Evolutionary conservation across 2,329 filamentous ascomycete genomes (phyloP), one percentile per base, ranked within the genome.

Genomic region (Fonsecaea multimorphosa): DNA sequence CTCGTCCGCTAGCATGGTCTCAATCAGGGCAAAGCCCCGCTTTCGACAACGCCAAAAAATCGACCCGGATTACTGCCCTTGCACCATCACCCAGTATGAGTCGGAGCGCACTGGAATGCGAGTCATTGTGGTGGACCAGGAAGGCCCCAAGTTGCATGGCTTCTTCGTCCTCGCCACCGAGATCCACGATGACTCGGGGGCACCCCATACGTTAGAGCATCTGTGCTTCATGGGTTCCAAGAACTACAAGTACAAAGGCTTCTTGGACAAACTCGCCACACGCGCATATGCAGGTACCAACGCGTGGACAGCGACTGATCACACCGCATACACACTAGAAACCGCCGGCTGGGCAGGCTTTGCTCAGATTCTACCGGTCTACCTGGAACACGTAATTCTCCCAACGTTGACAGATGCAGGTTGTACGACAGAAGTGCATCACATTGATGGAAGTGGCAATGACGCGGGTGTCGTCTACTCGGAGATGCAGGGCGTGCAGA

Each of bases 391-490:
- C 80, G 85, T 99, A 34, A 87, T 99, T 68, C 82, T 96, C 8
- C 95, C 95, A 0, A 97, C 92, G 7, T 83, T 99, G 67, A 98
- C 93, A 0, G 94, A 99, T 77, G 91, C 93, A 63, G 92, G 88
- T 11, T 97, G 96, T 76, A 90, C 94, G 70, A 99, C 95, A 2
- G 95, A 99, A 78, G 95, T 99, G 1, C 93, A 97, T 80, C 95
- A 99, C 76, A 87, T 99, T 62, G 92, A 99, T 75, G 94, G 92
- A 16, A 88, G 91, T 71, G 95, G 95, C 63, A 91, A 98, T 69
- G 95, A 99, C 84, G 95, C 95, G 49, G 95, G 93, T 68, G 93
- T 97, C 1, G 95, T 99, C 8, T 99, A 99, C 79, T 97, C 94
- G 0, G 95, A 99, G 79, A 99, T 99, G 95, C 95, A 99, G 79